Evolutionary conservation across 345 rosid genomes (phyloP), one percentile per base, ranked within the genome.

Genomic region (rapeseed (Brassica napus)): DNA sequence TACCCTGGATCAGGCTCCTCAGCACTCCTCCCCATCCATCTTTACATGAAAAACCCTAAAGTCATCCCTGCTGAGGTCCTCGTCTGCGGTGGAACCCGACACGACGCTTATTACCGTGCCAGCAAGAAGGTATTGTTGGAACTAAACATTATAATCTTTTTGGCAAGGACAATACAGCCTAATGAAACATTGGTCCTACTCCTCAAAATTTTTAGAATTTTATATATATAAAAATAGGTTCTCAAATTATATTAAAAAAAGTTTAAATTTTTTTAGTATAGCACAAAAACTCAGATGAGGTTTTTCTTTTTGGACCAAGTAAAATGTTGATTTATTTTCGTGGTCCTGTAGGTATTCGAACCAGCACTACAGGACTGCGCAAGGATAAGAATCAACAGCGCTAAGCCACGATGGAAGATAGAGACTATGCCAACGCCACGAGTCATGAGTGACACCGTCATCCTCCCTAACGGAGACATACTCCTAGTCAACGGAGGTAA

Each of bases 401-500:
- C 74, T 0, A 77, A 86, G 31, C 84, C 94, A 0, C 74, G 44
- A 7, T 93, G 99, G 99, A 79, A 79, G 75, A 83, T 74, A 3
- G 89, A 86, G 66, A 66, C 34, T 7, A 94, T 94, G 99, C 98
- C 98, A 0, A 76, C 87, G 0, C 84, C 91, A 39, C 83, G 98
- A n/a, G 73, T 90, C 1, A 85, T 91, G 92, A 96, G 98, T 0
- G 99, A 94, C 71, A 75, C 87, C 78, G 82, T 86, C 12, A 34
- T 88, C 72, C 89, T 94, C 59, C 97, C 98, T 0, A 87, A 82
- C 0, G 98, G 92, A 26, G 95, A 91, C 15, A 65, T 90, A 8
- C 85, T 94, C 8, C 28, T 92, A 12, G 63, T 94, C 0, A 92
- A 90, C 11, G 98, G 98, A 2, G 98, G 89, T 14, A 71, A 83